Base-by-base conservation (phyloP, 2,329 filamentous ascomycete genomes). In the Nemania sp. region DNA sequence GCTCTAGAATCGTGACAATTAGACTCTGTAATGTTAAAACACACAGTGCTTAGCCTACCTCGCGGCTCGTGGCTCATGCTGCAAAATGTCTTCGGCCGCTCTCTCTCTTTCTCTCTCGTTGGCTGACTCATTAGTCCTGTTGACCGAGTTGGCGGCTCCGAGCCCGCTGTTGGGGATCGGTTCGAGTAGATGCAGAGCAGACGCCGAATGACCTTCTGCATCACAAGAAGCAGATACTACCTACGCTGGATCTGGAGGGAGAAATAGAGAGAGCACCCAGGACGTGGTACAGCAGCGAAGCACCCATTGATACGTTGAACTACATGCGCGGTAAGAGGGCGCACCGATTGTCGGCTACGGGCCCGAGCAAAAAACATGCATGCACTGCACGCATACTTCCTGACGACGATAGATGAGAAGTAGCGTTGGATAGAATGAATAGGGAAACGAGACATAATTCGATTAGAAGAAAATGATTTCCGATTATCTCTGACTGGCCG, bases 1-100 rank as follows among this genome's bases (percentile, higher is more conserved):
- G 79, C 81, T 97, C 59, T 94, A 74, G 21, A 20, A n/a, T 6
- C 12, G 18, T 43, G 37, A 18, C 5, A 34, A 18, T 17, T 56
- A 5, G 45, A 39, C 25, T 29, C 11, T 32, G 9, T 34, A 50
- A 52, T 40, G 35, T 42, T 42, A 20, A 17, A 37, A 58, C 39
- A 59, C 32, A 51, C 20, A 50, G 13, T 17, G 20, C 15, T 35
- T 47, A 21, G 12, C 40, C 10, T 21, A 21, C 29, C 13, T n/a
- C 45, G 32, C 17, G 17, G 12, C 13, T n/a, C 45, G 32, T 13
- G 17, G 12, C 51, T 15, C 54, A 42, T 35, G 32, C 17, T 39
- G 13, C 49, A 32, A 18, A 11, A n/a, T 37, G n/a, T 25, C 32
- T 50, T 11, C 34, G 47, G 32, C 35, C 25, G 34, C 29, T 2